Evolutionary conservation across 1,284 basidiomycete species (phyloP).

Genomic region (Cryptococcus jaspeensis): DNA sequence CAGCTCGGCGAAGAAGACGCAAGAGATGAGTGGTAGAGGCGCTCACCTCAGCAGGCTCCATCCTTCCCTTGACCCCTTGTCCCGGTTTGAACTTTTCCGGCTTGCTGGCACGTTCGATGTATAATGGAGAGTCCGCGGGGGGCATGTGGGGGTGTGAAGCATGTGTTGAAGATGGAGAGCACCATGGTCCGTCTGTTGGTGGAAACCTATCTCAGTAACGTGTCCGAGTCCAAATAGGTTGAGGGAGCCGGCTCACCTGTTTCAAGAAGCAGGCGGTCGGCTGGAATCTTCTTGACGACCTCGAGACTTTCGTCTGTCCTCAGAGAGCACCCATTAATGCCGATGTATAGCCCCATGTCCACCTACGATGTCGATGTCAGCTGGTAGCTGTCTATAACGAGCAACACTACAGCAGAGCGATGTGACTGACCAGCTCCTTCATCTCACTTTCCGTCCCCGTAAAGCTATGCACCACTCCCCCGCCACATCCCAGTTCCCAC

Average conservation of each 20-base stretch:
- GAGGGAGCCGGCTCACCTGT: constrained; percentile 59
- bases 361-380: constrained; percentile 52
- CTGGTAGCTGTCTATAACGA: neutral
- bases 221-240: neutral
- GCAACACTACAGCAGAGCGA: neutral
- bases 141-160: constrained; percentile 65
- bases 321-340: constrained; percentile 78
- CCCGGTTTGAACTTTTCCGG: constrained; percentile 67
- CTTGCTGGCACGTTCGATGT: constrained; percentile 55
- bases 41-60: constrained; percentile 66
- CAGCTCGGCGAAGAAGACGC: neutral
- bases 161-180: constrained; percentile 72
- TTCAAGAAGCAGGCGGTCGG: constrained; percentile 71
- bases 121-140: constrained; percentile 52
- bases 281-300: constrained; percentile 62
- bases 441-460: constrained; percentile 71
- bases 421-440: constrained; percentile 62
- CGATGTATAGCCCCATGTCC: constrained; percentile 70
- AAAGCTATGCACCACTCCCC: constrained; percentile 85
- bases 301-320: constrained; percentile 74
- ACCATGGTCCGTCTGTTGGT: constrained; percentile 74
- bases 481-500: constrained; percentile 58
- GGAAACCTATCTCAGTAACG: neutral
- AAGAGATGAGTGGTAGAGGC: neutral
- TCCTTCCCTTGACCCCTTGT: constrained; percentile 73